Conservation (phyloP, 495 filamentous ascomycete genomes). For the Massariosphaeria phaeospora region DNA sequence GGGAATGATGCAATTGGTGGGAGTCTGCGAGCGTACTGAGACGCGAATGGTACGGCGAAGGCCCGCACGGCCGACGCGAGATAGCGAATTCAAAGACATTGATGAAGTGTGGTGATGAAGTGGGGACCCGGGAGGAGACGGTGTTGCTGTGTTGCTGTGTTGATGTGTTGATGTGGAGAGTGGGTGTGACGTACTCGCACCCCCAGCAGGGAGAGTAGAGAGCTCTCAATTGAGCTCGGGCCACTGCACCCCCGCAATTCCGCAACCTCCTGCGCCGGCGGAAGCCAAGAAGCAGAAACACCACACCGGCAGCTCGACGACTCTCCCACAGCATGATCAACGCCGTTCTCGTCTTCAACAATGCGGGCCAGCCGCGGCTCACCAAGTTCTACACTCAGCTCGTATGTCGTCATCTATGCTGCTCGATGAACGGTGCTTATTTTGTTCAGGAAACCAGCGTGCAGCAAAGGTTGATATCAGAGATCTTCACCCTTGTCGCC, state of each 20-base stretch:
- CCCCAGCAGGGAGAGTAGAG: no score
- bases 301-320: no score
- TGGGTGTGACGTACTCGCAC: not conserved
- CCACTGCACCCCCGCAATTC: no score
- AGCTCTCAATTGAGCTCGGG: no score
- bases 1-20: conserved; percentile 3
- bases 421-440: conserved; percentile 8
- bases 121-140: not conserved
- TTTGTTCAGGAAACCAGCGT: conserved; percentile 77
- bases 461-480: conserved; percentile 90
- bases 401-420: conserved; percentile 46
- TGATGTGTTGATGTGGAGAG: conserved; percentile 1
- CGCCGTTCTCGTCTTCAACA: conserved; percentile 98
- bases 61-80: conserved; percentile 9
- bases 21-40: not conserved
- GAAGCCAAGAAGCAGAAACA: no score
- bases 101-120: not conserved
- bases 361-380: conserved; percentile 88
- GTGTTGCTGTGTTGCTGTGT: no score
- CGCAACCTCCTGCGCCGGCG: no score
- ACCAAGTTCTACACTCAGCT: conserved; percentile 99
- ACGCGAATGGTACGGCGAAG: conserved; percentile 14
- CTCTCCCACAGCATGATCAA: conserved; percentile 71
- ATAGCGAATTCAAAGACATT: conserved; percentile 17
- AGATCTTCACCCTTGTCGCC: conserved; percentile 96